Conservation (phyloP, 305 asterid genomes). For the Fraxinus velutina region DNA sequence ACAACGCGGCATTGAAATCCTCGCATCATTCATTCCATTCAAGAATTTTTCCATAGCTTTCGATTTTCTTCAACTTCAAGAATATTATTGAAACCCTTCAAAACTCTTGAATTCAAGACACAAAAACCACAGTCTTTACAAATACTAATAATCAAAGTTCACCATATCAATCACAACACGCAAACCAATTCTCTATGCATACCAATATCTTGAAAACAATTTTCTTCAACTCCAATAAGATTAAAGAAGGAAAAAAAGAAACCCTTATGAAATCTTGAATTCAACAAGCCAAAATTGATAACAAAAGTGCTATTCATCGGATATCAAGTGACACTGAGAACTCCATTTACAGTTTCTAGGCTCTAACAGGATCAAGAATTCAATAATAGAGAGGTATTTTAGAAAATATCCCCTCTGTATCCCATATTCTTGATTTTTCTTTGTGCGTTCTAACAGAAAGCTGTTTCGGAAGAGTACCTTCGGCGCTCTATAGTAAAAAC, state of each 20-base stretch:
- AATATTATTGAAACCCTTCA: not conserved
- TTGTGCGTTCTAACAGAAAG: slow-evolving; percentile 41
- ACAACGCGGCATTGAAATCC: slow-evolving; percentile 23
- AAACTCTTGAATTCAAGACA: not conserved
- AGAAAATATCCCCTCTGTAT: not conserved
- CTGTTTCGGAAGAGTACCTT: slow-evolving; percentile 66
- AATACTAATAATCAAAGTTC: not conserved
- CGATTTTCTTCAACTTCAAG: slow-evolving; percentile 16
- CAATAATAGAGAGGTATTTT: not conserved
- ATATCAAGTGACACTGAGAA: slow-evolving; percentile 51
- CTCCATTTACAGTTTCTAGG: slow-evolving; percentile 31
- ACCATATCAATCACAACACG: slow-evolving; percentile 1
- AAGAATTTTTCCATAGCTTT: slow-evolving; percentile 32
- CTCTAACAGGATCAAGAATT: not conserved
- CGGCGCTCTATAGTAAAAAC: slow-evolving; percentile 42
- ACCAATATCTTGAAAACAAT: not conserved
- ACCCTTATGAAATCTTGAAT: not conserved
- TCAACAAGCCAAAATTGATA: not conserved
- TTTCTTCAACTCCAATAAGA: slow-evolving; percentile 18
- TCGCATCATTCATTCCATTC: slow-evolving; percentile 22
- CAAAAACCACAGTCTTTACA: not conserved
- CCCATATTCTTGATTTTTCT: not conserved
- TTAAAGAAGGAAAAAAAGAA: not conserved
- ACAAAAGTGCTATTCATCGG: slow-evolving; percentile 25
- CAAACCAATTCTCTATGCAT: slow-evolving; percentile 9